phyloP scores from a whole-genome alignment of 495 filamentous ascomycete species.

The Penicillium flavigenum region DNA sequence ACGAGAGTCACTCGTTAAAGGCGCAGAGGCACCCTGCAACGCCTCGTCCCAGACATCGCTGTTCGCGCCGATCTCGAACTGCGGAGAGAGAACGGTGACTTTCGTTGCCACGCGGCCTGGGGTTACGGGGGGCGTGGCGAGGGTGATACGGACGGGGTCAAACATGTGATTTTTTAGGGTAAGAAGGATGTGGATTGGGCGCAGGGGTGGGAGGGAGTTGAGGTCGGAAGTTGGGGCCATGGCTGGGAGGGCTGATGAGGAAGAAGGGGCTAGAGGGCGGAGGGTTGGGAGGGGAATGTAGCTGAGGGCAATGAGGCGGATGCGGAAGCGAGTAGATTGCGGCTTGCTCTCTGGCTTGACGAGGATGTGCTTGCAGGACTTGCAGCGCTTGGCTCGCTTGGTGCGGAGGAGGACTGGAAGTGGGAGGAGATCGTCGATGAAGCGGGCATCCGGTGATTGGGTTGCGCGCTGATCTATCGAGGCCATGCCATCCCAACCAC shows the following conservation, averaged over 20 bases:
- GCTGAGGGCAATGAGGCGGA: conserved; percentile 82
- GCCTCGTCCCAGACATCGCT: conserved; percentile 97
- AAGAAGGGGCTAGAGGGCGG: conserved; percentile 56
- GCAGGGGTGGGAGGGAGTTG: conserved; percentile 58
- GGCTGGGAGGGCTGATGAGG: conserved; percentile 25
- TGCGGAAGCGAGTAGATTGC: conserved; percentile 78
- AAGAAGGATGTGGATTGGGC: conserved; percentile 77
- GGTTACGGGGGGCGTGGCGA: conserved; percentile 79
- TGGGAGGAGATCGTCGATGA: conserved; percentile 70
- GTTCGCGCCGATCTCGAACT: conserved; percentile 93
- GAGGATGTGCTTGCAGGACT: conserved; percentile 90
- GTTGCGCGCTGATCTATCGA: conserved; percentile 52
- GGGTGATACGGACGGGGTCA: conserved; percentile 79
- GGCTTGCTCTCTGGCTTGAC: conserved; percentile 92
- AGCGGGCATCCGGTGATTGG: conserved; percentile 51
- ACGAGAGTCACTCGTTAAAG: conserved; percentile 33
- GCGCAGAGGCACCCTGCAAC: conserved; percentile 50
- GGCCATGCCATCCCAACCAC: conserved; percentile 55
- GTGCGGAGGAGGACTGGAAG: conserved; percentile 78
- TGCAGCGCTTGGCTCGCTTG: conserved; percentile 90
- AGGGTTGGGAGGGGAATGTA: conserved; percentile 81
- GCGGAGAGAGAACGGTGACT: conserved; percentile 89
- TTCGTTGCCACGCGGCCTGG: conserved; percentile 73
- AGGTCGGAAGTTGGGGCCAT: conserved; percentile 39
- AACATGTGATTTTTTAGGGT: conserved; percentile 93